Evolutionary conservation across 352 stramenopile species (phyloP), one percentile per base, ranked within the genome.

Genomic region (Elongisporangium senticosum): DNA sequence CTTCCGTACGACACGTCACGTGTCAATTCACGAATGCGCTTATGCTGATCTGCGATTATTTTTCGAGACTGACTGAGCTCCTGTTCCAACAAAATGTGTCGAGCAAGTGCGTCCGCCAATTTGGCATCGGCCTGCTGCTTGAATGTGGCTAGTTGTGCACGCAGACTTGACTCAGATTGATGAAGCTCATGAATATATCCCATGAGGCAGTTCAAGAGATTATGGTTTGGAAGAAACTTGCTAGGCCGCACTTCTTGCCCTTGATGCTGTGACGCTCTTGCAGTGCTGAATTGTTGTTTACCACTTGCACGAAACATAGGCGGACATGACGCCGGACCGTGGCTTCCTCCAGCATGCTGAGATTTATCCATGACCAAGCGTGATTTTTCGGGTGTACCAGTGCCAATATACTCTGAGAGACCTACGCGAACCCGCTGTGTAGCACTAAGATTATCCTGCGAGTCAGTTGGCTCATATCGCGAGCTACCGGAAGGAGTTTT

Each of bases 101-200:
- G 33, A 4, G 33, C 33, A 17, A 43, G 33, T 17, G 33, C 33
- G 17, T 43, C 4, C 11, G 33, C 33, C 13, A 43, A 10, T 43
- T 43, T 43, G 13, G 33, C 4, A 17, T 43, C 33, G 13, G 33
- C 8, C 11, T 43, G 33, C 59, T 85, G 72, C 19, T 75, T 77
- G 5, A 64, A 76, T 28, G 73, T 75, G 11, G 83, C 73, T 7
- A 93, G 58, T 21, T 93, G 78, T 17, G 75, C 69, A 10, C 81
- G 81, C 47, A 90, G 43, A 53, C 60, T 81, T 17, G 79, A 72
- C 56, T 89, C 81, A 2, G 83, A 93, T 19, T 73, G 55, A 40
- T 93, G 73, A 37, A 93, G 60, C 55, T 93, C 83, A 0, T 73
- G 77, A 49, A 93, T 81, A 55, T 91, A 91, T 13, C 75, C 81